A percentile compares a stretch with the other conserved stretches of the same genome.
Conservation (phyloP, 768 basidiomycete genomes). For the Lactifluus subvellereus region DNA sequence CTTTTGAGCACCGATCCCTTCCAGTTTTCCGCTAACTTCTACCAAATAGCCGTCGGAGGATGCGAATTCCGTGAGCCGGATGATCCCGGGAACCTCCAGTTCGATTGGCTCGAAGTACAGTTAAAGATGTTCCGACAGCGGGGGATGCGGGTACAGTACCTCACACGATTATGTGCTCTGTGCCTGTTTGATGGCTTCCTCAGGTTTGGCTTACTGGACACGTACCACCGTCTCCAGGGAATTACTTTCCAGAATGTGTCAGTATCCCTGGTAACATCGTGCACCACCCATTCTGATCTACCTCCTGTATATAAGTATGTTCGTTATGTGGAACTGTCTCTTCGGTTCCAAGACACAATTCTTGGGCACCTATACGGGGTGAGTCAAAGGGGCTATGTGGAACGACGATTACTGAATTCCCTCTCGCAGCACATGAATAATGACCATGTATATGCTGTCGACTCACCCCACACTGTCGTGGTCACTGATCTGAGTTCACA, state of each 20-base stretch:
- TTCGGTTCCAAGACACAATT: slow-evolving; percentile 83
- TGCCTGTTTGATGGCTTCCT: slow-evolving; percentile 19
- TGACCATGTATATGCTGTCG: slow-evolving; percentile 54
- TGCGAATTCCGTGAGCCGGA: slow-evolving; percentile 55
- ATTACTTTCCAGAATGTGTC: slow-evolving; percentile 85
- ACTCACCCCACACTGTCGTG: slow-evolving; percentile 6
- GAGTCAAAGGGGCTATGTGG: slow-evolving; percentile 32
- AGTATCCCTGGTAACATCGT: slow-evolving; percentile 31
- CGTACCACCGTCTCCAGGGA: slow-evolving; percentile 74
- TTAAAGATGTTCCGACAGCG: slow-evolving; percentile 58
- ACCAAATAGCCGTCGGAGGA: slow-evolving; percentile 62
- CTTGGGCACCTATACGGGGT: slow-evolving; percentile 83
- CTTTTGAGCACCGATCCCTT: not conserved
- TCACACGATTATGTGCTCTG: not conserved
- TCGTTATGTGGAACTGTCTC: slow-evolving; percentile 66
- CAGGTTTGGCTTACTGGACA: slow-evolving; percentile 65
- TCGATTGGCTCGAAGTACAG: slow-evolving; percentile 90
- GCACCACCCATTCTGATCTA: slow-evolving; percentile 14
- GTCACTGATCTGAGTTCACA: slow-evolving; percentile 18
- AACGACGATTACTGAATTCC: slow-evolving; percentile 28
- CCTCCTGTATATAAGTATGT: slow-evolving; percentile 40
- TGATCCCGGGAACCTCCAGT: slow-evolving; percentile 84
- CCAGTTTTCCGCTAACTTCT: not conserved
- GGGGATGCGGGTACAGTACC: slow-evolving; percentile 67
- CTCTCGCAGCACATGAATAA: slow-evolving; percentile 68